Conservation (phyloP, 2,329 filamentous ascomycete species). For the Fusarium annulatum region DNA sequence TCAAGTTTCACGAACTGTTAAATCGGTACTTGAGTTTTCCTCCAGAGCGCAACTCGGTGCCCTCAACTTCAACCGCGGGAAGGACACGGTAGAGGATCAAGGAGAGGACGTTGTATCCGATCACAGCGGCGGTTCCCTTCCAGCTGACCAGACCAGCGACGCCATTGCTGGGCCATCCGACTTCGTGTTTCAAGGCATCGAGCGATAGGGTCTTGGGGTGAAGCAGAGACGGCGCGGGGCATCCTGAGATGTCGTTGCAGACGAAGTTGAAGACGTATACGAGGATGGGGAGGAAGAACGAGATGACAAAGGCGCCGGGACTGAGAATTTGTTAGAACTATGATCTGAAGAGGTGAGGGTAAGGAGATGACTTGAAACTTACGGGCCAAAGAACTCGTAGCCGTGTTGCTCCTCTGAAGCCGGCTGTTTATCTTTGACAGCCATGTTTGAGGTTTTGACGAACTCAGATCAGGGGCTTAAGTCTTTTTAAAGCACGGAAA, state of each 20-base stretch:
- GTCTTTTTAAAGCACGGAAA: not conserved
- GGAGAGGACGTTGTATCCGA: slow-evolving; percentile 83
- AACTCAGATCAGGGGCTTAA: slow-evolving; percentile 3
- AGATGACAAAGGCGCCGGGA: slow-evolving; percentile 79
- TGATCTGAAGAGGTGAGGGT: not conserved
- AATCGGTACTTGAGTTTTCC: slow-evolving; percentile 85
- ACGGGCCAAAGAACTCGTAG: slow-evolving; percentile 66
- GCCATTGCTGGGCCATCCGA: slow-evolving; percentile 82
- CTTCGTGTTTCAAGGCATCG: slow-evolving; percentile 79
- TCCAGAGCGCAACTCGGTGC: slow-evolving; percentile 75
- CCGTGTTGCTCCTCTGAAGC: slow-evolving; percentile 53
- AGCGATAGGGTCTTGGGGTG: slow-evolving; percentile 77
- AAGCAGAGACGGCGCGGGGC: slow-evolving; percentile 84
- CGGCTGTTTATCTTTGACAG: slow-evolving; percentile 43
- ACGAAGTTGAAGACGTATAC: slow-evolving; percentile 84
- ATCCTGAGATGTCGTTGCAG: slow-evolving; percentile 94
- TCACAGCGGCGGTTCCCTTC: slow-evolving; percentile 73
- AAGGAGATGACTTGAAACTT: slow-evolving; percentile 38
- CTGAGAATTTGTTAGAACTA: slow-evolving; percentile 57
- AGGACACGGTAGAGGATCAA: slow-evolving; percentile 80
- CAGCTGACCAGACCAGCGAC: slow-evolving; percentile 76
- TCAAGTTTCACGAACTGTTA: slow-evolving; percentile 66
- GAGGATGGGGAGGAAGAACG: slow-evolving; percentile 81
- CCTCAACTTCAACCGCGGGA: slow-evolving; percentile 77
- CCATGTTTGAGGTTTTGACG: slow-evolving; percentile 44